Base-by-base conservation (phyloP, 1,284 basidiomycete species). In the Prillingera fragicola region DNA sequence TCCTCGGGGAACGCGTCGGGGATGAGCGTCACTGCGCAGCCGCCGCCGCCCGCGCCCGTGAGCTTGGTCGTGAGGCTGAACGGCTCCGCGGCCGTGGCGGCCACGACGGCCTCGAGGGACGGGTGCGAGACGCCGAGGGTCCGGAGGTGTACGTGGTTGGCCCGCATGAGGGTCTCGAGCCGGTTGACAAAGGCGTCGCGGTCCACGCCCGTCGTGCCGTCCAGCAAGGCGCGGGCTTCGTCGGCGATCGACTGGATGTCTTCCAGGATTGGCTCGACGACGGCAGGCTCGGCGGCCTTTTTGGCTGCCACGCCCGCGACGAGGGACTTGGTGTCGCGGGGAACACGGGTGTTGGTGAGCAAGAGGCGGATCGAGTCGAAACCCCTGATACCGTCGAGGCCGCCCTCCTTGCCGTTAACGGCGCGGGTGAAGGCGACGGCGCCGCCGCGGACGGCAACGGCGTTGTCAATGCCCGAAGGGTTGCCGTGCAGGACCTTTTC, bases 401-500 rank as follows among this genome's bases (percentile, higher is more conserved):
- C 83, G 57, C 81, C 80, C 61, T 81, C 78, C 63, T 80, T 78
- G 41, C 78, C 81, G 57, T 86, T 85, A 22, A 85, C 83, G 48
- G 85, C 77, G 39, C 87, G 82, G 5, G 85, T 87, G 70, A 95
- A 99, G 19, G 85, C 82, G 52, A 98, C 77, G 17, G 91, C 95
- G 37, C 95, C 94, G 15, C 95, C 95, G 61, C 85, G 87, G 1
- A 91, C 86, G 8, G 89, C 80, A 25, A 97, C 89, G 14, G 90
- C 86, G 69, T 99, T 98, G 70, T 99, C 95, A 25, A 99, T 87
- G 17, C 95, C 95, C 47, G 88, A 94, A 1, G 95, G 95, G 61
- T 90, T 98, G 3, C 95, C 95, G 66, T 99, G 95, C 40, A 97
- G 75, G 27, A 99, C 87, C 71, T 97, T 97, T 73, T 99, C 95